Evolutionary conservation across 2,329 filamentous ascomycete genomes (phyloP).

Genomic region (Septoria petroselini): DNA sequence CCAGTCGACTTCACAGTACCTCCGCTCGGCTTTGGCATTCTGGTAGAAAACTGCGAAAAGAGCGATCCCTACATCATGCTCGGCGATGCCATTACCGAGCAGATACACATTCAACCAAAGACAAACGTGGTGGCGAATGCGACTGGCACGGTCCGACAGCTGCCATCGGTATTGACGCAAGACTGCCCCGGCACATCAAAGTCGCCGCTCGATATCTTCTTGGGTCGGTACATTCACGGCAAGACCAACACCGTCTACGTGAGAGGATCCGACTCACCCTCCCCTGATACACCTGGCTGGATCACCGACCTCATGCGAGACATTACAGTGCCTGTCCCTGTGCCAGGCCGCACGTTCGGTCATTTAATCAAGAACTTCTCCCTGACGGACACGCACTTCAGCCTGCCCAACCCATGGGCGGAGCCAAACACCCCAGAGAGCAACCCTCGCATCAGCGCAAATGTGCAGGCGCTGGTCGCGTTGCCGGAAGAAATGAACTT

Average conservation of each 20-base stretch:
- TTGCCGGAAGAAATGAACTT: slow-evolving; percentile 87
- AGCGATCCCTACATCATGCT: slow-evolving; percentile 72
- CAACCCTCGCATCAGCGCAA: slow-evolving; percentile 76
- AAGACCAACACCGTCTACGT: slow-evolving; percentile 76
- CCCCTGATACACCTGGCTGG: slow-evolving; percentile 73
- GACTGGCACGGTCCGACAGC: slow-evolving; percentile 65
- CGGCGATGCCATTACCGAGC: slow-evolving; percentile 68
- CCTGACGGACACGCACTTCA: slow-evolving; percentile 79
- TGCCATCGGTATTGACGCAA: slow-evolving; percentile 70
- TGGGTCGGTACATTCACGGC: slow-evolving; percentile 79
- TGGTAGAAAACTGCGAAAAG: slow-evolving; percentile 75
- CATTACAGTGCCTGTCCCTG: slow-evolving; percentile 77
- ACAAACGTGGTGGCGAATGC: slow-evolving; percentile 66
- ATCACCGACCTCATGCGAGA: slow-evolving; percentile 74
- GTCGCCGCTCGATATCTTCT: slow-evolving; percentile 79
- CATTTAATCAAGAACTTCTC: slow-evolving; percentile 85
- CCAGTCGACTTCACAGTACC: slow-evolving; percentile 75
- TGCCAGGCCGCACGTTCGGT: slow-evolving; percentile 77
- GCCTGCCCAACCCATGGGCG: slow-evolving; percentile 74
- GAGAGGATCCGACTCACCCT: slow-evolving; percentile 67
- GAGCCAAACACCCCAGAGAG: slow-evolving; percentile 70
- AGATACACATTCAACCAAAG: slow-evolving; percentile 65
- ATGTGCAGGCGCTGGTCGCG: slow-evolving; percentile 72
- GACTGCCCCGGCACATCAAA: slow-evolving; percentile 72
- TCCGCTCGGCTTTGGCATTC: slow-evolving; percentile 75